phyloP scores from a whole-genome alignment of 179 eudicot genomes.

The Camellia oleifera region DNA sequence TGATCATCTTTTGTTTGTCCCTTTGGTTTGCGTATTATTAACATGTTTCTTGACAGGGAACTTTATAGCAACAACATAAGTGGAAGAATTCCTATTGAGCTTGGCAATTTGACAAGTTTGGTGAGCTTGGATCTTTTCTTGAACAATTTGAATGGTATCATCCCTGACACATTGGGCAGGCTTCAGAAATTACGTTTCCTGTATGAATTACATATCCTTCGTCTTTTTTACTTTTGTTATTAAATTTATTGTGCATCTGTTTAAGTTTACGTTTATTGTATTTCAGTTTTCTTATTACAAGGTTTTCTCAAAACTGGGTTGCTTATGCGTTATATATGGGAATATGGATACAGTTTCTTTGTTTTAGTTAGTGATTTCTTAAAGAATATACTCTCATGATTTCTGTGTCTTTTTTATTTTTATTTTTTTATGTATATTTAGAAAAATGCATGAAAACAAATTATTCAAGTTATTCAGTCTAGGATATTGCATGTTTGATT shows the following conservation, averaged over 20 bases:
- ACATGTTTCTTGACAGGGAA: constrained; percentile 50
- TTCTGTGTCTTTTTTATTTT: not conserved
- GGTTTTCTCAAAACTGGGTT: not conserved
- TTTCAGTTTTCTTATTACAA: not conserved
- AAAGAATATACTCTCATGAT: not conserved
- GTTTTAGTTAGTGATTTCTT: not conserved
- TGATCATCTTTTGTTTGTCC: not conserved
- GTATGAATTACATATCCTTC: constrained; percentile 39
- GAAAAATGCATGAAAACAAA: not conserved
- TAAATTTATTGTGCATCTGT: not conserved
- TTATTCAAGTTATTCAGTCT: not conserved
- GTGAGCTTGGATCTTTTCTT: constrained; percentile 88
- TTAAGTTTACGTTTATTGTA: not conserved
- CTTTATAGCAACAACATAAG: constrained; percentile 75
- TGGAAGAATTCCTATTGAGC: constrained; percentile 62
- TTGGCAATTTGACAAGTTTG: constrained; percentile 67
- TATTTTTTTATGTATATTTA: not conserved
- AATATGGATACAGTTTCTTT: not conserved
- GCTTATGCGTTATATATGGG: not conserved
- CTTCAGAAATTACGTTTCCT: constrained; percentile 65
- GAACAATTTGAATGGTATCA: constrained; percentile 52
- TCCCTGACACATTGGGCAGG: constrained; percentile 64
- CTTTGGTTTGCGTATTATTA: not conserved
- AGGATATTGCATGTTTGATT: not conserved
- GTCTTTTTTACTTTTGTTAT: not conserved